These are phyloP conservation scores for Cronartium quercuum DNA, from an alignment of 1,284 basidiomycete species.

Conservation along the genomic window DNA sequence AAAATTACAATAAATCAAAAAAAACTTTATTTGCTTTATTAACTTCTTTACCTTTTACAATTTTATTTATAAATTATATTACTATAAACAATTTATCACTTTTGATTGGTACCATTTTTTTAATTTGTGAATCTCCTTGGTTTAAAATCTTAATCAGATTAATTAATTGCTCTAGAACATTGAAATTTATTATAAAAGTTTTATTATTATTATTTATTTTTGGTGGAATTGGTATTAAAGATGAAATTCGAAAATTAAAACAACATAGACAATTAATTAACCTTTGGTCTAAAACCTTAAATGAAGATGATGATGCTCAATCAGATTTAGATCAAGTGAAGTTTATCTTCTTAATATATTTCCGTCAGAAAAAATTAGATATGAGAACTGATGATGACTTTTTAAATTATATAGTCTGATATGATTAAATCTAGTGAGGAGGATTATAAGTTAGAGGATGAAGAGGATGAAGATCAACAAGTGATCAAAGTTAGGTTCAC, in stretches of 20 bases:
- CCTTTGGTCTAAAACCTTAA: background rate
- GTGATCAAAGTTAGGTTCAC: constrained; percentile 48
- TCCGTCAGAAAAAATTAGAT: background rate
- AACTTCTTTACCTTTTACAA: constrained; percentile 43
- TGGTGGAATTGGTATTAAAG: background rate
- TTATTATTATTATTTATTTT: background rate
- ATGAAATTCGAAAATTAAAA: constrained; percentile 10
- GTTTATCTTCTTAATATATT: background rate
- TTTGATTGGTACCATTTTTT: constrained; percentile 44
- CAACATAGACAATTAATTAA: constrained; percentile 36
- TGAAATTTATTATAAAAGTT: background rate
- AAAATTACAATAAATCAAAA: background rate
- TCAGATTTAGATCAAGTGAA: background rate
- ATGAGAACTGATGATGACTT: background rate
- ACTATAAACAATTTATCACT: constrained; percentile 45
- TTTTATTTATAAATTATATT: constrained; percentile 47
- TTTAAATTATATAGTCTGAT: constrained; percentile 24
- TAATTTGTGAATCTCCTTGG: constrained; percentile 49
- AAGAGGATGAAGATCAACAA: constrained; percentile 21
- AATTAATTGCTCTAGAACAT: constrained; percentile 45
- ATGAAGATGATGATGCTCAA: constrained; percentile 18
- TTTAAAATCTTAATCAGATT: constrained; percentile 46
- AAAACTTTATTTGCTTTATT: background rate
- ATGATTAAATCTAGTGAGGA: background rate
- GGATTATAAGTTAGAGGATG: background rate